Base-by-base conservation (phyloP, 2,329 filamentous ascomycete species). In the Colletotrichum sp. region DNA sequence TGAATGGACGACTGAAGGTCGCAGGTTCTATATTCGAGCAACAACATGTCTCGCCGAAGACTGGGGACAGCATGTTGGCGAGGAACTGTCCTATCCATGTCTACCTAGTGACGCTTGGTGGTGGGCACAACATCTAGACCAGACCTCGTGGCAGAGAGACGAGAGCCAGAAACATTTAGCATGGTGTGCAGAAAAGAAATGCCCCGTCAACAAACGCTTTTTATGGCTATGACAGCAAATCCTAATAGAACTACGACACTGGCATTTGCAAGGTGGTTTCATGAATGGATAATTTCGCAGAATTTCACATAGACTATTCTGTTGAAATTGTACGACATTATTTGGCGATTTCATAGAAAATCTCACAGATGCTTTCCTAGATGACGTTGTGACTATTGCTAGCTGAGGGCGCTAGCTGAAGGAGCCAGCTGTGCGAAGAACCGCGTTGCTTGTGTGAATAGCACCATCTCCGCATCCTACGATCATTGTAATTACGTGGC, bases 221-320 rank as follows among this genome's bases (percentile, higher is more conserved):
- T 49, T 21, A 10, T n/a, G n/a, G 44, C 44, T 49, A 49, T 49
- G n/a, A 49, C 3, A 21, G 44, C 44, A 21, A 21, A 13, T 49
- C n/a, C n/a, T 10, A 6, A 13, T 21, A 2, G 3, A 49, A 21
- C 18, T 49, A 21, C 0, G 18, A 21, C 9, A 49, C 10, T 21
- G 2, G 9, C 18, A 49, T 0, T 44, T 3, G 9, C 3, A n/a
- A 10, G 3, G 0, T 44, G 16, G 16, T 10, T n/a, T 1, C 36
- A n/a, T 44, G 5, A 0, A n/a, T 1, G 39, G 4, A 44, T n/a
- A 0, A 3, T 6, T n/a, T 44, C 39, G 18, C 3, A 44, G 0
- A 44, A 44, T 1, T n/a, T n/a, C 18, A 10, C 39, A n/a, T 10
- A 10, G 0, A n/a, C 1, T 6, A 44, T 44, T n/a, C 36, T 18